Percentiles rank a stretch among this genome's conserved stretches.
Conservation (phyloP, 768 basidiomycete genomes). For the Boletus eberwhitei region DNA sequence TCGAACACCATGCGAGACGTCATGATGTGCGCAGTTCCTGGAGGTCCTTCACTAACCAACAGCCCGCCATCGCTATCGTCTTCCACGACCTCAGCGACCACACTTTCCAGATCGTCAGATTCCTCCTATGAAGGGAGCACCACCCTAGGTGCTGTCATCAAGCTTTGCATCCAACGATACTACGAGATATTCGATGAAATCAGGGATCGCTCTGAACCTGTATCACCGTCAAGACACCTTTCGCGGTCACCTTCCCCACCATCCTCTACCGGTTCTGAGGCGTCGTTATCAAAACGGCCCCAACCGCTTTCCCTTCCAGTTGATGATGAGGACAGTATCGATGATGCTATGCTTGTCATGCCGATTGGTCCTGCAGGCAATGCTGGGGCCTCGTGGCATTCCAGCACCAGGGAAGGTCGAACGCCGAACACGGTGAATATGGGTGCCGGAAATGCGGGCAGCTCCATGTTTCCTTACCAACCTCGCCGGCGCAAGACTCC, state of each 20-base stretch:
- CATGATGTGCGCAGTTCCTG: constrained; percentile 64
- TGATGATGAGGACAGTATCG: constrained; percentile 71
- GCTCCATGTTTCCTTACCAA: constrained; percentile 28
- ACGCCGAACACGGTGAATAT: constrained; percentile 26
- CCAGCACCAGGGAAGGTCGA: constrained; percentile 9
- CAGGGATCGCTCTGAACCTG: constrained; percentile 64
- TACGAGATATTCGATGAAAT: constrained; percentile 85
- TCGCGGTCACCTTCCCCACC: constrained; percentile 31
- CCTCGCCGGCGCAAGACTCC: constrained; percentile 42
- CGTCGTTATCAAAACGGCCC: constrained; percentile 21
- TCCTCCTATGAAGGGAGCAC: constrained; percentile 45
- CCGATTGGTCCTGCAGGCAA: constrained; percentile 49
- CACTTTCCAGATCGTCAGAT: constrained; percentile 24
- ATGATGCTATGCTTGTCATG: constrained; percentile 75
- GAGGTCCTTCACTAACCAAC: constrained; percentile 39
- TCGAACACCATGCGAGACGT: constrained; percentile 68
- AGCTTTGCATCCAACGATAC: constrained; percentile 77
- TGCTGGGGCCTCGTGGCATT: constrained; percentile 6
- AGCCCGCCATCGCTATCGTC: constrained; percentile 24
- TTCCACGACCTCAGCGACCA: constrained; percentile 12
- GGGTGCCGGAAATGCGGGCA: constrained; percentile 10
- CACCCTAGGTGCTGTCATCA: constrained; percentile 69
- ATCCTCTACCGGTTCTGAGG: constrained; percentile 20
- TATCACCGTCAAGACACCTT: constrained; percentile 28
- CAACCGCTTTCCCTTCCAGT: constrained; percentile 29